A percentile compares a stretch with the other conserved stretches of the same genome.
Evolutionary conservation across 495 filamentous ascomycete species (phyloP).

Genomic region (Extremus antarcticus): DNA sequence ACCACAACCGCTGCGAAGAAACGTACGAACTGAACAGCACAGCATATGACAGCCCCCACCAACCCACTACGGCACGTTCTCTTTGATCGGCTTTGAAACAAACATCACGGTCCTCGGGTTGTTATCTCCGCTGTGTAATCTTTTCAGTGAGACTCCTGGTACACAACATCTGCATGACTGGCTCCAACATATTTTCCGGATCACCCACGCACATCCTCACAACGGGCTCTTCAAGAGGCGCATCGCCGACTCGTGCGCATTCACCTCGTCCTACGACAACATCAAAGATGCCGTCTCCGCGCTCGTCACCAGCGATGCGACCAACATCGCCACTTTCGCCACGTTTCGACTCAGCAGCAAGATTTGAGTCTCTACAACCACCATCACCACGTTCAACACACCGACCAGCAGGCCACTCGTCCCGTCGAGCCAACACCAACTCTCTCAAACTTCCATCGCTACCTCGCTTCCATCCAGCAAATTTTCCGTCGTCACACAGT

Average conservation of each 20-base stretch:
- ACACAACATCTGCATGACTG: neutral
- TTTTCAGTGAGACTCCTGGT: too few relatives aligned
- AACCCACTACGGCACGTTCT: neutral
- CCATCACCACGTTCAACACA: constrained; percentile 13
- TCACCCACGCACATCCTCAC: neutral
- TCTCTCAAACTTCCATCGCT: constrained; percentile 29
- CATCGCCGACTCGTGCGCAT: neutral
- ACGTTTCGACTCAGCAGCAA: constrained; percentile 2
- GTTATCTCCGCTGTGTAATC: neutral
- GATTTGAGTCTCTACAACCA: constrained; percentile 8
- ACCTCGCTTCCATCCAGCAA: constrained; percentile 35
- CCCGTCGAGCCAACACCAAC: constrained; percentile 7
- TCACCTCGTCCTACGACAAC: neutral
- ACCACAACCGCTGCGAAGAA: neutral
- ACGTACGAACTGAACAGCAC: neutral
- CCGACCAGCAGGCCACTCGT: neutral
- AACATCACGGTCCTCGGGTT: neutral
- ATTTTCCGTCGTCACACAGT: constrained; percentile 27
- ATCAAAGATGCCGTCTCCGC: constrained; percentile 16
- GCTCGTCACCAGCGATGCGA: constrained; percentile 12
- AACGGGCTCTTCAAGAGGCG: neutral
- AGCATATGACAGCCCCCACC: neutral
- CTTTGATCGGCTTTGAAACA: neutral
- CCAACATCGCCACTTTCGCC: constrained; percentile 10
- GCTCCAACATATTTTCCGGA: neutral